Percentiles rank a stretch among this genome's conserved stretches.
Conservation (phyloP, 2,329 filamentous ascomycete species). For the Geosmithia morbida region DNA sequence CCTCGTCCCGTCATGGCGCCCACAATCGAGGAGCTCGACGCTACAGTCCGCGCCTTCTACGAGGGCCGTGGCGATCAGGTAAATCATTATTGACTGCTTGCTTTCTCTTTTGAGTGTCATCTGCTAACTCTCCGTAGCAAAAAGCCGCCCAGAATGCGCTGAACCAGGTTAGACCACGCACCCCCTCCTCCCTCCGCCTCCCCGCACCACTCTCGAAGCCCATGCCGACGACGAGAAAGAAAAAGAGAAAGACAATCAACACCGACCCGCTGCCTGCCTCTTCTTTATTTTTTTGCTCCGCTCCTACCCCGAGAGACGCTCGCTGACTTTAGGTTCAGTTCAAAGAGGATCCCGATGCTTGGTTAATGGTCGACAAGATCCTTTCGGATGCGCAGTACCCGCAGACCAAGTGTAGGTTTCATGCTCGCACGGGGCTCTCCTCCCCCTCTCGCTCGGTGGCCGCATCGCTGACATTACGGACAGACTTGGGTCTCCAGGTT, state of each 20-base stretch:
- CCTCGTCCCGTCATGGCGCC: slow-evolving; percentile 39
- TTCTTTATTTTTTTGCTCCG: not conserved
- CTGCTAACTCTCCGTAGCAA: slow-evolving; percentile 52
- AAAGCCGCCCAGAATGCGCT: slow-evolving; percentile 86
- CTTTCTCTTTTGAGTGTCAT: not conserved
- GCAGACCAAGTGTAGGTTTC: slow-evolving; percentile 79
- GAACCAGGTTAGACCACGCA: slow-evolving; percentile 58
- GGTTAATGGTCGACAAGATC: slow-evolving; percentile 95
- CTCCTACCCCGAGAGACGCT: no score
- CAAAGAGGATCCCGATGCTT: slow-evolving; percentile 97
- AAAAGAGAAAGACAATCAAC: not conserved
- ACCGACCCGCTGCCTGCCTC: not conserved
- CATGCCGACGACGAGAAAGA: slow-evolving; percentile 1
- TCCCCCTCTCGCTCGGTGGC: not conserved
- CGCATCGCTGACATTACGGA: slow-evolving; percentile 2
- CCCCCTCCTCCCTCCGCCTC: not conserved
- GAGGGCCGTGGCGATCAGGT: slow-evolving; percentile 92
- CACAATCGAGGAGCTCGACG: slow-evolving; percentile 89
- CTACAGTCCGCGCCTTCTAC: slow-evolving; percentile 91
- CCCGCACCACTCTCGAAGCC: not conserved
- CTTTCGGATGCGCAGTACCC: slow-evolving; percentile 84
- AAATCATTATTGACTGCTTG: slow-evolving; percentile 20
- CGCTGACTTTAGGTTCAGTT: slow-evolving; percentile 43
- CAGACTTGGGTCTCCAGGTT: slow-evolving; percentile 88
- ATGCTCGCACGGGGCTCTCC: not conserved